These are phyloP conservation scores for Pyrenochaeta sp. DNA, from an alignment of 2,329 filamentous ascomycete genomes.

Conservation along the genomic window DNA sequence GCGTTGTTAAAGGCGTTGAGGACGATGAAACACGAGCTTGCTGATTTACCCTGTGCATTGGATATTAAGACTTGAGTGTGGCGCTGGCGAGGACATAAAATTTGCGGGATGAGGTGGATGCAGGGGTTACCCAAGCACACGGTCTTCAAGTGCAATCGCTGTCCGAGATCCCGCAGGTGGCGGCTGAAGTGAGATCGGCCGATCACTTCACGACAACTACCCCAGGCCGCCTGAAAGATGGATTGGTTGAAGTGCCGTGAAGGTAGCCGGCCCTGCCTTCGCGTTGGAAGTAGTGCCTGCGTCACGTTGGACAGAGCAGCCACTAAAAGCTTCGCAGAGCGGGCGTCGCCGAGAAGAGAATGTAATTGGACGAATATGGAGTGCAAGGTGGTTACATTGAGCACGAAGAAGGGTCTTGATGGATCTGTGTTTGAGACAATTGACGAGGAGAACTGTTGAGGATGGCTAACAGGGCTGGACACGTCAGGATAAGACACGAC, in stretches of 20 bases:
- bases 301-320: conserved; percentile 12
- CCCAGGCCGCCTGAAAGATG: background rate
- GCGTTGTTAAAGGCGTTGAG: background rate
- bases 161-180: conserved; percentile 17
- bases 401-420: conserved; percentile 8
- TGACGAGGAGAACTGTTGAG: conserved; percentile 2
- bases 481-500: background rate
- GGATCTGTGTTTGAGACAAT: conserved; percentile 6
- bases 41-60: background rate
- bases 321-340: conserved; percentile 11
- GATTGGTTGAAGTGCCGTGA: conserved; percentile 9
- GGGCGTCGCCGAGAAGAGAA: conserved; percentile 12
- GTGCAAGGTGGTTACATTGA: conserved; percentile 7
- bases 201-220: conserved; percentile 7
- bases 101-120: background rate
- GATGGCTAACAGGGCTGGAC: background rate
- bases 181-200: conserved; percentile 16
- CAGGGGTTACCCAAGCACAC: background rate
- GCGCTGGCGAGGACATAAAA: background rate
- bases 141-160: conserved; percentile 9
- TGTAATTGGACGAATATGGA: conserved; percentile 11
- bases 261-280: conserved; percentile 4
- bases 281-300: conserved; percentile 1
- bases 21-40: background rate
- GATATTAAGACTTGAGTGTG: background rate